phyloP scores from a whole-genome alignment of 2,329 filamentous ascomycete genomes.

The Pseudogymnoascus sp. region DNA sequence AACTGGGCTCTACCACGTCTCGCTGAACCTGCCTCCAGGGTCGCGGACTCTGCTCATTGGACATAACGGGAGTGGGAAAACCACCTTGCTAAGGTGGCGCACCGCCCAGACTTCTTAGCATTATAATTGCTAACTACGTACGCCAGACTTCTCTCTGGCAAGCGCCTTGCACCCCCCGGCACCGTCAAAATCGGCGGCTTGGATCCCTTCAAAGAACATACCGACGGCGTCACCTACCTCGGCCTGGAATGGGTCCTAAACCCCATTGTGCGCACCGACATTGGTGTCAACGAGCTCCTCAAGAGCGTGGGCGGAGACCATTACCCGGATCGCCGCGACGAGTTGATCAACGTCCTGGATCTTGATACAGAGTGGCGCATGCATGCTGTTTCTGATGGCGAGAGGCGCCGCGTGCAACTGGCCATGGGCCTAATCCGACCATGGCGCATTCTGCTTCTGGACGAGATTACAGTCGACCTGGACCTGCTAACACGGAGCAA shows the following conservation, averaged over 20 bases:
- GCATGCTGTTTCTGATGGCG: constrained; percentile 90
- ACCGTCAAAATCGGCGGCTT: constrained; percentile 71
- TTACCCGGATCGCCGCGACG: constrained; percentile 73
- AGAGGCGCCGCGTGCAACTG: constrained; percentile 82
- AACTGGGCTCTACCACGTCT: constrained; percentile 66
- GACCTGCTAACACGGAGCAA: constrained; percentile 77
- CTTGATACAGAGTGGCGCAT: constrained; percentile 90
- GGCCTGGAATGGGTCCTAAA: constrained; percentile 98
- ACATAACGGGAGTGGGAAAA: constrained; percentile 95
- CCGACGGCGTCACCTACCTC: constrained; percentile 94
- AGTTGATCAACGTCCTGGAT: constrained; percentile 80
- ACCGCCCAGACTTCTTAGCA: constrained; percentile 28
- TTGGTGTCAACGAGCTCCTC: constrained; percentile 80
- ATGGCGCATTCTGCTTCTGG: constrained; percentile 83
- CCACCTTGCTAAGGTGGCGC: constrained; percentile 63
- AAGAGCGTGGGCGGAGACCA: constrained; percentile 76
- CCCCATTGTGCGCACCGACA: constrained; percentile 89
- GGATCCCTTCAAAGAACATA: constrained; percentile 82
- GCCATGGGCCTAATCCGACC: constrained; percentile 91
- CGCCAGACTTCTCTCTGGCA: constrained; percentile 68
- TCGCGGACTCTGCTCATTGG: constrained; percentile 88
- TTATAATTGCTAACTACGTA: neutral
- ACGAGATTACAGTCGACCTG: constrained; percentile 95
- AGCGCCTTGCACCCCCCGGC: constrained; percentile 73
- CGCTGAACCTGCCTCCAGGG: constrained; percentile 66